A percentile compares a stretch with the other conserved stretches of the same genome.
These are phyloP conservation scores for Cyathus striatus DNA, from an alignment of 768 basidiomycete species.

Conservation along the genomic window DNA sequence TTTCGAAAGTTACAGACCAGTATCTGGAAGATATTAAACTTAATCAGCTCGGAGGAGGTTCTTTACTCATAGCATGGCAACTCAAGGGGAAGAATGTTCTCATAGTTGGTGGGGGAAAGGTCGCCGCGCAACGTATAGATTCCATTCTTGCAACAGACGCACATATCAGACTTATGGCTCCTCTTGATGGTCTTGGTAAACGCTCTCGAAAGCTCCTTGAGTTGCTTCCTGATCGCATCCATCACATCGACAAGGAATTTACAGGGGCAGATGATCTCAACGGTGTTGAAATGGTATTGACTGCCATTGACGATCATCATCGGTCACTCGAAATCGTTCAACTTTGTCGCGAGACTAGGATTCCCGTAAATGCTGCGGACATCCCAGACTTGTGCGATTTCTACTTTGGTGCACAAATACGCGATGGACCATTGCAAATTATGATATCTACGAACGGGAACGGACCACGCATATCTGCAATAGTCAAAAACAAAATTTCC, in stretches of 20 bases:
- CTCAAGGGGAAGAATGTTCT: constrained; percentile 80
- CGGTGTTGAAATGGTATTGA: constrained; percentile 81
- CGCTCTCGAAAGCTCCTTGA: constrained; percentile 52
- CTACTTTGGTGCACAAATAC: constrained; percentile 94
- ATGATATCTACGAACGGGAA: constrained; percentile 96
- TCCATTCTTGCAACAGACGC: constrained; percentile 82
- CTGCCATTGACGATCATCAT: constrained; percentile 82
- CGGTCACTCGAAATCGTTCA: constrained; percentile 69
- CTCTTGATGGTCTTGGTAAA: constrained; percentile 57
- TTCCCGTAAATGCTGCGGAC: constrained; percentile 96
- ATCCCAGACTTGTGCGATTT: constrained; percentile 96
- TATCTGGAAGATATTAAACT: too few relatives aligned
- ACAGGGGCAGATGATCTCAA: constrained; percentile 59
- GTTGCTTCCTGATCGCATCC: constrained; percentile 46
- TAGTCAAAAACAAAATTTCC: constrained; percentile 71
- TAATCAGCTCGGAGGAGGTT: constrained; percentile 51
- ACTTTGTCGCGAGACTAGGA: constrained; percentile 58
- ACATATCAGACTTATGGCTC: constrained; percentile 71
- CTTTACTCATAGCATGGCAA: constrained; percentile 91
- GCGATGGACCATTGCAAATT: constrained; percentile 86
- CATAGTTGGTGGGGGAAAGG: constrained; percentile 90
- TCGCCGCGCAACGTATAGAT: constrained; percentile 84
- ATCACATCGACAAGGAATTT: constrained; percentile 69
- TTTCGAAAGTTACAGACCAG: too few relatives aligned
- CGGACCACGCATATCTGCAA: constrained; percentile 84